Conservation (phyloP, 352 stramenopile species). For the Phytophthora tubulina region DNA sequence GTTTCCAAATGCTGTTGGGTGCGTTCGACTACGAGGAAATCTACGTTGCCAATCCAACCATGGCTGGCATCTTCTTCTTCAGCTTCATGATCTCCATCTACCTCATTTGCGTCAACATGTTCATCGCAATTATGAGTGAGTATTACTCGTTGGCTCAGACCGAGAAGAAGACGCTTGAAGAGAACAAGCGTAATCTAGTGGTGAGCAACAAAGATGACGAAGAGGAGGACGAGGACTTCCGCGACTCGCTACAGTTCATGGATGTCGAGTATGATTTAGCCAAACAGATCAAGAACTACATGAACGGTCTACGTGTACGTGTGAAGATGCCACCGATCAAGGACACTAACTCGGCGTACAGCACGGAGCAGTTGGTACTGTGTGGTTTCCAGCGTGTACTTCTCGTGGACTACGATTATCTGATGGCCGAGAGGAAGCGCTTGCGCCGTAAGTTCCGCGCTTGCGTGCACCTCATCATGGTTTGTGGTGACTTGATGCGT, state of each 20-base stretch:
- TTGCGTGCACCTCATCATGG: slow-evolving; percentile 65
- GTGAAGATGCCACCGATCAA: slow-evolving; percentile 65
- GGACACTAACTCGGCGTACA: slow-evolving; percentile 43
- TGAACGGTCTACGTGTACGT: slow-evolving; percentile 61
- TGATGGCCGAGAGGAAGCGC: slow-evolving; percentile 72
- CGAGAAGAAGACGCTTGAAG: slow-evolving; percentile 72
- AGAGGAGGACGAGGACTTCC: slow-evolving; percentile 51
- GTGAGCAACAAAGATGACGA: slow-evolving; percentile 26
- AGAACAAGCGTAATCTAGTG: slow-evolving; percentile 54
- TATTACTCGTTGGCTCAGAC: slow-evolving; percentile 82
- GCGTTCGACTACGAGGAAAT: slow-evolving; percentile 85
- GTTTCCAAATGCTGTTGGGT: slow-evolving; percentile 86
- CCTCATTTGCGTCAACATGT: slow-evolving; percentile 88
- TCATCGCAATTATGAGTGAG: slow-evolving; percentile 88
- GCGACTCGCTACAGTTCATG: slow-evolving; percentile 65
- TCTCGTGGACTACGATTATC: slow-evolving; percentile 79
- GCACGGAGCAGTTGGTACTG: slow-evolving; percentile 63
- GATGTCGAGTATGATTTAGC: slow-evolving; percentile 82
- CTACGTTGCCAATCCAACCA: slow-evolving; percentile 69
- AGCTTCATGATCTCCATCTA: slow-evolving; percentile 86
- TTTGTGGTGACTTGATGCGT: slow-evolving; percentile 59
- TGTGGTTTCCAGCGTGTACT: slow-evolving; percentile 74
- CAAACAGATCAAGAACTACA: slow-evolving; percentile 76
- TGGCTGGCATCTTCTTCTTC: slow-evolving; percentile 87
- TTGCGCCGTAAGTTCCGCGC: slow-evolving; percentile 70